phyloP scores from a whole-genome alignment of 2,329 filamentous ascomycete genomes.

The Verticillium isaacii region DNA sequence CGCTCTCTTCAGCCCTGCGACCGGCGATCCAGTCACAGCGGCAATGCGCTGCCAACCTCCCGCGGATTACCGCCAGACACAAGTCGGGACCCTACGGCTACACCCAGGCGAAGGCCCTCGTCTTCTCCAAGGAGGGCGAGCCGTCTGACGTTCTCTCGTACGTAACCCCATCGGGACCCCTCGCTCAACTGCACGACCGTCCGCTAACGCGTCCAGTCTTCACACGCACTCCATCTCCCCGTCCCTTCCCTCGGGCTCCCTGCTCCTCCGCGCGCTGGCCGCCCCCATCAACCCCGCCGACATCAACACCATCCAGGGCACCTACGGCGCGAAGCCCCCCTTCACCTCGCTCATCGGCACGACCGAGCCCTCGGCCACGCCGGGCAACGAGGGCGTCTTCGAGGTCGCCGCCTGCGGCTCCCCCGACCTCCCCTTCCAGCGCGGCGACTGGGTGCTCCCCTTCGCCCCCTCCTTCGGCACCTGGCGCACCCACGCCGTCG shows the following conservation, averaged over 20 bases:
- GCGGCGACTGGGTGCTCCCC: slow-evolving; percentile 94
- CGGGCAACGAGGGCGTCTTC: slow-evolving; percentile 89
- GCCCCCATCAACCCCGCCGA: slow-evolving; percentile 95
- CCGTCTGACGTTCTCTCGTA: slow-evolving; percentile 65
- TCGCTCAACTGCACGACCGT: too few relatives aligned
- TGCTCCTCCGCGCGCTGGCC: slow-evolving; percentile 84
- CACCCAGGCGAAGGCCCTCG: slow-evolving; percentile 77
- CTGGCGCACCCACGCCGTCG: slow-evolving; percentile 86
- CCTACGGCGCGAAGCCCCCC: slow-evolving; percentile 80
- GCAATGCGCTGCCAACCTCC: slow-evolving; percentile 2
- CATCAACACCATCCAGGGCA: slow-evolving; percentile 96
- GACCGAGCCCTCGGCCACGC: slow-evolving; percentile 67
- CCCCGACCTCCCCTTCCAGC: slow-evolving; percentile 46
- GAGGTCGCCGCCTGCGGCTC: slow-evolving; percentile 73
- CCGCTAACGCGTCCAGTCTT: slow-evolving; percentile 36
- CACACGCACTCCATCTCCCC: slow-evolving; percentile 76
- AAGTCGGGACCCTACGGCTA: slow-evolving; percentile 70
- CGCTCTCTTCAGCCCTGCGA: slow-evolving; percentile 8
- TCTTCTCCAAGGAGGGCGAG: slow-evolving; percentile 71
- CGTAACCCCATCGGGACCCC: slow-evolving; percentile 11
- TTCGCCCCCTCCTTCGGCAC: slow-evolving; percentile 80
- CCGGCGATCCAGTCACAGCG: not conserved
- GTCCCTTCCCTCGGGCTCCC: slow-evolving; percentile 54
- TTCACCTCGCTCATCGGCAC: slow-evolving; percentile 78
- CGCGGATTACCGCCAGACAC: slow-evolving; percentile 29